phyloP scores from a whole-genome alignment of 176 grass and related monocot species.

The Musa troglodytarum region DNA sequence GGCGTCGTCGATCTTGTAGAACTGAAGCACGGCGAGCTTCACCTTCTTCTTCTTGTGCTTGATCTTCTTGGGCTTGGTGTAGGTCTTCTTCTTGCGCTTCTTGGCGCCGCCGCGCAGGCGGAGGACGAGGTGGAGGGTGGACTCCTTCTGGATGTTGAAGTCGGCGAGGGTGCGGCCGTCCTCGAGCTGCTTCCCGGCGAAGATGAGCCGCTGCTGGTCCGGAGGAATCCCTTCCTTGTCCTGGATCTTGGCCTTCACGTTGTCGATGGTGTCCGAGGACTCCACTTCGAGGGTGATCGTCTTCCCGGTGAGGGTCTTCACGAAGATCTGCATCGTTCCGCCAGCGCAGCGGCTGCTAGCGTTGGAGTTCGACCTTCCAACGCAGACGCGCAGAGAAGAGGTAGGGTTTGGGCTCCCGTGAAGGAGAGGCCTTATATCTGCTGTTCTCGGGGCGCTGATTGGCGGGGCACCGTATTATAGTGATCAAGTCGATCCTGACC shows the following conservation, averaged over 20 bases:
- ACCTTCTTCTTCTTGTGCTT: constrained; percentile 85
- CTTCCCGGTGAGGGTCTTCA: constrained; percentile 14
- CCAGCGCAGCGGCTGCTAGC: too few species aligned
- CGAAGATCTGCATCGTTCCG: constrained; percentile 17
- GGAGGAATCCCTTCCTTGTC: constrained; percentile 7
- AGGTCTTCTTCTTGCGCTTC: constrained; percentile 83
- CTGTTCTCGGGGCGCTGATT: too few species aligned
- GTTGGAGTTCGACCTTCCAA: too few species aligned
- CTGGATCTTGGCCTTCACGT: constrained; percentile 3
- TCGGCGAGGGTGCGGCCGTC: constrained; percentile 22
- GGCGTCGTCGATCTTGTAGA: constrained; percentile 63
- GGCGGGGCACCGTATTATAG: too few species aligned
- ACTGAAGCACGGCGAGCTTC: constrained; percentile 63
- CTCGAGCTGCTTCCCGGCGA: constrained; percentile 14
- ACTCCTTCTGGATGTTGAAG: constrained; percentile 28
- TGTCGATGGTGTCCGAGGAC: constrained; percentile 10
- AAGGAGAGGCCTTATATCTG: too few species aligned
- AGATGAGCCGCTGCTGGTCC: constrained; percentile 19
- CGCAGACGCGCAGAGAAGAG: too few species aligned
- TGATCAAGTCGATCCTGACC: too few species aligned
- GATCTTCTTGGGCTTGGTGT: constrained; percentile 73
- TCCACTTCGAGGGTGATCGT: constrained; percentile 19
- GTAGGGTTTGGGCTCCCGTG: too few species aligned
- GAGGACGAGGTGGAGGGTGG: constrained; percentile 25
- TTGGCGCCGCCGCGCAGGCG: constrained; percentile 63